Evolutionary conservation across 345 rosid species (phyloP).

Genomic region (Murraya paniculata): DNA sequence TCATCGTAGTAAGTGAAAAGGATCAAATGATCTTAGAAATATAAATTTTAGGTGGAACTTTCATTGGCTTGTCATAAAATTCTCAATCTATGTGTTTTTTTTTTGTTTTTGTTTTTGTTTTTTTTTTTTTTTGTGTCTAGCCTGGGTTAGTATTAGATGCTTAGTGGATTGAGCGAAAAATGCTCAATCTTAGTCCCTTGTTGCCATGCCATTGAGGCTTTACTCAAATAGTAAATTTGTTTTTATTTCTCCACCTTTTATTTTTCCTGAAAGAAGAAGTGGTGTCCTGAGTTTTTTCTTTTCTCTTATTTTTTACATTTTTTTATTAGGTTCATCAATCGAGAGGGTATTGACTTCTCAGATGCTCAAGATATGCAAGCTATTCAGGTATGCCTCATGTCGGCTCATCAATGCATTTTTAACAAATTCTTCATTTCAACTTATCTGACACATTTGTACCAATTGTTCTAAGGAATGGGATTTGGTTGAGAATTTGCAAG

Average conservation of each 20-base stretch:
- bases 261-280: neutral
- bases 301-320: neutral
- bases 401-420: conserved; percentile 1
- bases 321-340: conserved; percentile 67
- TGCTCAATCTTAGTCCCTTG: neutral
- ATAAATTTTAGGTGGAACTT: neutral
- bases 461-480: conserved; percentile 73
- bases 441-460: conserved; percentile 10
- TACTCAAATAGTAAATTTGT: neutral
- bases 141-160: neutral
- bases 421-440: neutral
- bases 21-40: neutral
- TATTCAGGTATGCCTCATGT: conserved; percentile 59
- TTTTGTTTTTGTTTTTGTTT: no score
- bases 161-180: neutral
- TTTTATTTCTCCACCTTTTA: neutral
- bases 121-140: neutral
- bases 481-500: conserved; percentile 81
- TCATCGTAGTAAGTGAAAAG: neutral
- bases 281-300: neutral
- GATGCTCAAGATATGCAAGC: conserved; percentile 95
- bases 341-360: conserved; percentile 91
- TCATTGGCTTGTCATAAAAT: neutral
- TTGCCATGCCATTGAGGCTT: neutral
- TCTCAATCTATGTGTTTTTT: neutral